Evolutionary conservation across 2,329 filamentous ascomycete genomes (phyloP).

Genomic region (Diaporthe velutina): DNA sequence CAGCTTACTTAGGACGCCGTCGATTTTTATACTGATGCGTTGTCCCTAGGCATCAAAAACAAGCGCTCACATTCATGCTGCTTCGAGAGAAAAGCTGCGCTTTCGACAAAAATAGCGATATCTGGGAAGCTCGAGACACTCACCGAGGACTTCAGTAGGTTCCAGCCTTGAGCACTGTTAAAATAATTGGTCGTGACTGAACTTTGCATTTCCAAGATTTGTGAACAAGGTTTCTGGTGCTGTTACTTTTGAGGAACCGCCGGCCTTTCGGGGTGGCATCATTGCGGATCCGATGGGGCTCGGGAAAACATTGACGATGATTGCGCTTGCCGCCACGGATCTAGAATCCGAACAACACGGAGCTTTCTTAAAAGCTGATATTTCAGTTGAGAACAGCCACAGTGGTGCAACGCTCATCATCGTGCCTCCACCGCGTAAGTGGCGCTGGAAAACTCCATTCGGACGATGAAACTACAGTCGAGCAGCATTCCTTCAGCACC

Average conservation of each 20-base stretch:
- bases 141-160: constrained; percentile 43
- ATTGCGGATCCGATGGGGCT: constrained; percentile 62
- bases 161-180: too few species aligned
- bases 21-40: too few species aligned
- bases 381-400: too few species aligned
- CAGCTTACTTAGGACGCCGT: too few species aligned
- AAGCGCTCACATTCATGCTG: constrained; percentile 58
- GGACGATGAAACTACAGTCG: too few species aligned
- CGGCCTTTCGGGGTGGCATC: constrained; percentile 57
- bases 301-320: constrained; percentile 60
- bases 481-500: too few species aligned
- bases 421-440: constrained; percentile 53
- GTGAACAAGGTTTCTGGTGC: constrained; percentile 50
- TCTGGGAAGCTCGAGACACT: constrained; percentile 50
- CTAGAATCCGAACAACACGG: too few species aligned
- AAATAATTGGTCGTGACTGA: too few species aligned
- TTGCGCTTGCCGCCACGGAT: constrained; percentile 54
- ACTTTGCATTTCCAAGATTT: too few species aligned
- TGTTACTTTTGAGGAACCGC: too few species aligned
- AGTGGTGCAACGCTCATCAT: constrained; percentile 51
- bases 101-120: constrained; percentile 47
- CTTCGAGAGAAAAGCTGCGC: constrained; percentile 53
- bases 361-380: too few species aligned
- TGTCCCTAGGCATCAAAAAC: constrained; percentile 57
- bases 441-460: too few species aligned